Evolutionary conservation across 2,329 filamentous ascomycete genomes (phyloP).

Genomic region (Cercospora brassicicola): DNA sequence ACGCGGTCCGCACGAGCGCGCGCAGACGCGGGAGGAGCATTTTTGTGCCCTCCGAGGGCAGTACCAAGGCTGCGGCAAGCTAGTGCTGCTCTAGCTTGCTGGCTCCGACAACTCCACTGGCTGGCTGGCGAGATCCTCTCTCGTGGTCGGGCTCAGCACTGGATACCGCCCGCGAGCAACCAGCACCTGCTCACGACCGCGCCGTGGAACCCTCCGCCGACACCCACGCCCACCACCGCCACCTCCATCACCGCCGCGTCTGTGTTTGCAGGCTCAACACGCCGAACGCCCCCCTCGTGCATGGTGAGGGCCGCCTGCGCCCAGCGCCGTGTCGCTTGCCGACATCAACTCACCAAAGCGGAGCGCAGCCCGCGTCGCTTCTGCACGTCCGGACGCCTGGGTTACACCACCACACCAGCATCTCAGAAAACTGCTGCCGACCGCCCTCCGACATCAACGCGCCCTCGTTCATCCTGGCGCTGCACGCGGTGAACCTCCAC

Average conservation of each 20-base stretch:
- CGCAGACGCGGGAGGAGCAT: not conserved
- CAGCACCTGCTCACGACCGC: not conserved
- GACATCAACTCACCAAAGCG: conserved; percentile 4
- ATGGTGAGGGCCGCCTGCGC: not conserved
- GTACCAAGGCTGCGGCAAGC: not conserved
- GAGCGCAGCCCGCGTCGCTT: conserved; percentile 9
- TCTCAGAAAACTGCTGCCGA: not conserved
- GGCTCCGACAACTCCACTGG: not conserved
- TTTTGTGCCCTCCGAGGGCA: not conserved
- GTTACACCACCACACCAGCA: not conserved
- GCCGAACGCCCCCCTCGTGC: not conserved
- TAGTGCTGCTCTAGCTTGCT: not conserved
- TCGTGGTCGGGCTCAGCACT: not conserved
- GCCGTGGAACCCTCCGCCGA: not conserved
- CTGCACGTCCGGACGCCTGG: conserved; percentile 1
- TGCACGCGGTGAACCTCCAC: conserved; percentile 3
- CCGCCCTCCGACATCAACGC: not conserved
- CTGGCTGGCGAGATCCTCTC: not conserved
- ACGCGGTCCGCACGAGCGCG: not conserved
- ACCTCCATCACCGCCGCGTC: not conserved
- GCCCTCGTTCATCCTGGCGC: conserved; percentile 10
- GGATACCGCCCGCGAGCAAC: not conserved
- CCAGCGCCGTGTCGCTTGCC: not conserved
- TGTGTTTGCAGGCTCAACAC: not conserved
- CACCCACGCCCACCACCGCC: not conserved